Conservation (phyloP, 805 yeast genomes). For the Kluyveromyces dobzhanskii region DNA sequence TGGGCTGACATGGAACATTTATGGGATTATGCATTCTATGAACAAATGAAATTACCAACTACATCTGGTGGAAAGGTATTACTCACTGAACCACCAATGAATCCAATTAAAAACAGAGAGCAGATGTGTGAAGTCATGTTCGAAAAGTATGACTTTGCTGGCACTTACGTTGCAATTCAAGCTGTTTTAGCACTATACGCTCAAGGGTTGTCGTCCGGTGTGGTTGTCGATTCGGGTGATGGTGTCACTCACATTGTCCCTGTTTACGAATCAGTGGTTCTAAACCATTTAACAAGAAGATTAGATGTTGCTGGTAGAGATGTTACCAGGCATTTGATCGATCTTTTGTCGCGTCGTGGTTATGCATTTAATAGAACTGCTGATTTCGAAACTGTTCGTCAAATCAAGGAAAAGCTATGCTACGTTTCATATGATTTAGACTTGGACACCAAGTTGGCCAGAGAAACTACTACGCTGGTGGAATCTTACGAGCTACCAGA, state of each 20-base stretch:
- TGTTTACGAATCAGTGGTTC: constrained; percentile 93
- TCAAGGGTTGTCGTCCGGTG: constrained; percentile 94
- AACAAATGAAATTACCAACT: constrained; percentile 73
- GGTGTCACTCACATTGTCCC: constrained; percentile 99
- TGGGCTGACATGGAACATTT: constrained; percentile 99
- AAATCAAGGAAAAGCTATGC: constrained; percentile 91
- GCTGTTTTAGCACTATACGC: constrained; percentile 98
- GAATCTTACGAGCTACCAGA: constrained; percentile 92
- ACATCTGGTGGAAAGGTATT: constrained; percentile 72
- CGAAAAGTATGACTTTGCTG: constrained; percentile 85
- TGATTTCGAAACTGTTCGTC: constrained; percentile 97
- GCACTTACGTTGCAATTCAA: constrained; percentile 92
- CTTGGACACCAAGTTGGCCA: constrained; percentile 76
- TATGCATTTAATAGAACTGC: constrained; percentile 98
- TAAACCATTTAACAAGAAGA: constrained; percentile 86
- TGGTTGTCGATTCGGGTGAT: constrained; percentile 97
- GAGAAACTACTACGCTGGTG: constrained; percentile 92
- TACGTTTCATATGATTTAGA: constrained; percentile 92
- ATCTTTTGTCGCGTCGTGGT: constrained; percentile 85
- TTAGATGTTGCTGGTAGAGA: constrained; percentile 97
- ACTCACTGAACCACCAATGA: constrained; percentile 97
- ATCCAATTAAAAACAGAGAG: constrained; percentile 86
- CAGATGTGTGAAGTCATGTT: constrained; percentile 92
- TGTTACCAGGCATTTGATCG: constrained; percentile 93
- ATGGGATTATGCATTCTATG: constrained; percentile 97